phyloP scores from a whole-genome alignment of 345 rosid species.

The Isatis tinctoria region DNA sequence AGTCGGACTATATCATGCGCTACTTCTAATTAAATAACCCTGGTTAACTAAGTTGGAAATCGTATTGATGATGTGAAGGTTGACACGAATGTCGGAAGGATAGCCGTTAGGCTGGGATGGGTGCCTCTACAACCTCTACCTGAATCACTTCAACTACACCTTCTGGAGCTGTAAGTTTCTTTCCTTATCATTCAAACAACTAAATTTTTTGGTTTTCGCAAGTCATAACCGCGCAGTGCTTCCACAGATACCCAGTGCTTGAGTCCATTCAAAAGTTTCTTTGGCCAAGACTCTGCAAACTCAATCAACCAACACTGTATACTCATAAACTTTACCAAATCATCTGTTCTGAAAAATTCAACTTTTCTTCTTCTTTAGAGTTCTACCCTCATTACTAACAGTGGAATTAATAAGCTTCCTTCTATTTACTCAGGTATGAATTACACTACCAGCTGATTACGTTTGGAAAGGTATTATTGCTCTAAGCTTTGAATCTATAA shows the following conservation, averaged over 20 bases:
- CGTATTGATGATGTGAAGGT: constrained; percentile 50
- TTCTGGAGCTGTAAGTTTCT: constrained; percentile 74
- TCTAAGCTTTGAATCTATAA: not conserved
- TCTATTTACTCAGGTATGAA: constrained; percentile 60
- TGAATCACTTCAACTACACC: constrained; percentile 87
- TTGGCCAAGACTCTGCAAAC: constrained; percentile 97
- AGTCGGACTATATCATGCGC: constrained; percentile 28
- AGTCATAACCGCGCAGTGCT: constrained; percentile 24
- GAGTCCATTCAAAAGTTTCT: constrained; percentile 89
- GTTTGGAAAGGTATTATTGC: constrained; percentile 78
- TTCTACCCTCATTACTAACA: no score
- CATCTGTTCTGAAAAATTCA: constrained; percentile 1
- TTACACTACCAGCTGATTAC: constrained; percentile 95
- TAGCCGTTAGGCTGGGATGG: constrained; percentile 97
- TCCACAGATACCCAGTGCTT: constrained; percentile 73
- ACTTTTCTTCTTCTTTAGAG: not conserved
- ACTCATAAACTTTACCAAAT: constrained; percentile 18
- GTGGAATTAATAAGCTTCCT: constrained; percentile 20
- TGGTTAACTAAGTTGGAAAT: constrained; percentile 7
- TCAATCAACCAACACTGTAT: constrained; percentile 87
- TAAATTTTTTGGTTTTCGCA: not conserved
- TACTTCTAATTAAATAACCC: constrained; percentile 1
- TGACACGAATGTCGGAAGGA: constrained; percentile 94
- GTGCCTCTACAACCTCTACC: constrained; percentile 94
- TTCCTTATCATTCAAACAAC: constrained; percentile 7